Percentiles rank a stretch among this genome's conserved stretches.
Conservation (phyloP, 2,329 filamentous ascomycete species). For the Beauveria pseudobassiana region DNA sequence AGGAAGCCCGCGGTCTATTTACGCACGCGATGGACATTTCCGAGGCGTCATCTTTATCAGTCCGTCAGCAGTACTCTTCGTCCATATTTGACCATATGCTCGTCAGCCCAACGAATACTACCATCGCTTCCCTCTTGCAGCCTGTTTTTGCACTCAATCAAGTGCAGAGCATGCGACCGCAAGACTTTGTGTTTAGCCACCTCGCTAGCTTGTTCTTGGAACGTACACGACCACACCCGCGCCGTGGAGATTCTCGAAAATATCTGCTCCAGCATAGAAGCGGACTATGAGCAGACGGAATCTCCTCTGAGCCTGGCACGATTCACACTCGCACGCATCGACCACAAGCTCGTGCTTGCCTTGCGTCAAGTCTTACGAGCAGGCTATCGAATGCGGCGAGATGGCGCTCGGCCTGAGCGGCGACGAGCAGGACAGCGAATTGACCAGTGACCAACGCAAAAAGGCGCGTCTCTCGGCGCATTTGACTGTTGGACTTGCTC, state of each 20-base stretch:
- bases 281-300: constrained; percentile 78
- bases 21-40: constrained; percentile 93
- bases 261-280: constrained; percentile 65
- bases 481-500: constrained; percentile 74
- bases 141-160: constrained; percentile 86
- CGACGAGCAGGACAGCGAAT: constrained; percentile 60
- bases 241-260: constrained; percentile 57
- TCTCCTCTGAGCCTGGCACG: constrained; percentile 63
- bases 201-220: constrained; percentile 76
- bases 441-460: constrained; percentile 56
- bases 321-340: constrained; percentile 78
- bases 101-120: constrained; percentile 41
- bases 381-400: constrained; percentile 73
- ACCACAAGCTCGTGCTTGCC: constrained; percentile 79
- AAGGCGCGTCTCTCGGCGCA: constrained; percentile 77
- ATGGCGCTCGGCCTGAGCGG: constrained; percentile 70
- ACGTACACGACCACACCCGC: constrained; percentile 60
- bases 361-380: constrained; percentile 58
- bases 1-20: constrained; percentile 77
- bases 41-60: constrained; percentile 64
- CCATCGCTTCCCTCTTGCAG: constrained; percentile 62
- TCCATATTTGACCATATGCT: constrained; percentile 78
- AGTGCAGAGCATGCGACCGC: constrained; percentile 61
- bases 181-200: constrained; percentile 67
- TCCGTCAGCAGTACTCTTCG: constrained; percentile 70